phyloP scores from a whole-genome alignment of 768 basidiomycete species.

The Dendrothele bispora region DNA sequence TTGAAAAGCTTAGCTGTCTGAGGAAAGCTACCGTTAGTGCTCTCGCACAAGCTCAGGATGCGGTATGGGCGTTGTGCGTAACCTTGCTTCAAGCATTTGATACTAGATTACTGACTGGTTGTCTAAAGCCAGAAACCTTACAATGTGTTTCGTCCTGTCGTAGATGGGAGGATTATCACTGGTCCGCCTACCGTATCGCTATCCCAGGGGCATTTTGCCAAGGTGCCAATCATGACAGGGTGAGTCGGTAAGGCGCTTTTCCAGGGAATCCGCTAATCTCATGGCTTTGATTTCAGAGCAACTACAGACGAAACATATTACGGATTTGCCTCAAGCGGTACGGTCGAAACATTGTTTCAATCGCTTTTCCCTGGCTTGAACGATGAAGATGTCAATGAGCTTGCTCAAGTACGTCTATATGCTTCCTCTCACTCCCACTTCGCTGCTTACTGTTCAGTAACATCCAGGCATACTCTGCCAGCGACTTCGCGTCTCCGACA shows the following conservation, averaged over 20 bases:
- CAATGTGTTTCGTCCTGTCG: conserved; percentile 47
- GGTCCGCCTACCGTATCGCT: conserved; percentile 49
- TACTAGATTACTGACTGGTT: conserved; percentile 5
- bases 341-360: conserved; percentile 35
- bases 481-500: conserved; percentile 38
- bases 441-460: neutral
- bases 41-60: conserved; percentile 54
- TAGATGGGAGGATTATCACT: conserved; percentile 52
- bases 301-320: conserved; percentile 61
- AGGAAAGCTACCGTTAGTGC: conserved; percentile 49
- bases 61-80: conserved; percentile 42
- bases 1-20: conserved; percentile 42
- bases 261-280: neutral
- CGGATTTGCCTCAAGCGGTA: conserved; percentile 33
- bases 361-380: conserved; percentile 46
- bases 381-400: conserved; percentile 32
- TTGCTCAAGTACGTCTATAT: conserved; percentile 26
- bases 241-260: conserved; percentile 28
- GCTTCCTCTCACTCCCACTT: neutral
- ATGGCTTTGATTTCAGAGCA: conserved; percentile 29
- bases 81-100: neutral
- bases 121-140: conserved; percentile 41
- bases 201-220: conserved; percentile 39
- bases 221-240: conserved; percentile 60
- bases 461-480: conserved; percentile 43